Evolutionary conservation across 257 asterid genomes (phyloP), one percentile per base, ranked within the genome.

Genomic region (Salvia rosmarinus): DNA sequence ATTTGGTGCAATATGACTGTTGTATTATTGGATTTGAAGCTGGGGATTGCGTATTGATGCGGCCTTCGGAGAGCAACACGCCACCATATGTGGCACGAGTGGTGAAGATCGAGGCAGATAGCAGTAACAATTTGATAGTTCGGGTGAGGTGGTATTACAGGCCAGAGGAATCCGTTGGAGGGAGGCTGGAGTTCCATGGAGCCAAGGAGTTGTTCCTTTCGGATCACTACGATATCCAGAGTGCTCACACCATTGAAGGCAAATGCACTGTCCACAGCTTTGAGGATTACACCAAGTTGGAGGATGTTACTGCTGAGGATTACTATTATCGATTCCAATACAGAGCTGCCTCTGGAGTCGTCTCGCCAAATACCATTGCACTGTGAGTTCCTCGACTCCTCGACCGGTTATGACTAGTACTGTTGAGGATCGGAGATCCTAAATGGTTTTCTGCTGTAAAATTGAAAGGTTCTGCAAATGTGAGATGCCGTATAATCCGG

Each of bases 401-500:
- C n/a, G n/a, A n/a, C n/a, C n/a, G n/a, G n/a, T n/a, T n/a, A n/a
- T n/a, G n/a, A n/a, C n/a, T n/a, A n/a, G n/a, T n/a, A n/a, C n/a
- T n/a, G n/a, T n/a, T n/a, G n/a, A n/a, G n/a, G n/a, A n/a, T n/a
- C n/a, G n/a, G n/a, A n/a, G n/a, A n/a, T n/a, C n/a, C n/a, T n/a
- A n/a, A n/a, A n/a, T n/a, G n/a, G n/a, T n/a, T n/a, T n/a, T n/a
- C n/a, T n/a, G n/a, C n/a, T n/a, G n/a, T n/a, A n/a, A 9, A 37
- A 39, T 72, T 68, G 14, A 55, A 58, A 89, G 96, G 88, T 90
- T 86, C 61, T 90, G 97, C 89, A 85, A 81, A 59, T 90, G 96
- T 43, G 92, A 87, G 85, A 75, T 80, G 87, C 95, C 96, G 0
- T 89, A 88, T 63, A 90, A 88, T 64, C 96, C 95, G 12, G 96